Evolutionary conservation across 2,329 filamentous ascomycete species (phyloP).

Genomic region (Dothistroma pini): DNA sequence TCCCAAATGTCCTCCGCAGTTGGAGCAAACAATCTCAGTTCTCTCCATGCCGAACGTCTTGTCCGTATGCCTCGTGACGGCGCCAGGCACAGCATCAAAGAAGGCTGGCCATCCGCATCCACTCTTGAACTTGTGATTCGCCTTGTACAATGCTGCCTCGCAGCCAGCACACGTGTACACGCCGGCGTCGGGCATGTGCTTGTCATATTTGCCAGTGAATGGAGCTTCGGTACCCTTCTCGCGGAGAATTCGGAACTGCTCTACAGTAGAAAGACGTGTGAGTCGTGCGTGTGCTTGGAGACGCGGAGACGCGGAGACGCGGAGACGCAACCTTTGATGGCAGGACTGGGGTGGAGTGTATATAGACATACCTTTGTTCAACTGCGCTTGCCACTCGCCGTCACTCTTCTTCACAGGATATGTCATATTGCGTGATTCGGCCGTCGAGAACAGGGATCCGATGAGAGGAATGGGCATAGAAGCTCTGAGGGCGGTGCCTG

Average conservation of each 20-base stretch:
- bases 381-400: conserved; percentile 83
- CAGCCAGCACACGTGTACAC: conserved; percentile 88
- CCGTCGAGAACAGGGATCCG: conserved; percentile 67
- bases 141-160: conserved; percentile 83
- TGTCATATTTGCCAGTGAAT: conserved; percentile 78
- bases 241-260: conserved; percentile 92
- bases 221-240: conserved; percentile 87
- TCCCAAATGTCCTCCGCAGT: conserved; percentile 88
- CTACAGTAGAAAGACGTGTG: conserved; percentile 49
- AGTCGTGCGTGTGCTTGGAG: conserved; percentile 18
- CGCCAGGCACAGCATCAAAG: conserved; percentile 90
- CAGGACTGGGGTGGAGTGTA: conserved; percentile 2
- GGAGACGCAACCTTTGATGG: conserved; percentile 16
- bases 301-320: not conserved
- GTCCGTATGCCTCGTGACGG: conserved; percentile 79
- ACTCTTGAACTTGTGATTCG: conserved; percentile 90
- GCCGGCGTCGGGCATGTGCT: conserved; percentile 71
- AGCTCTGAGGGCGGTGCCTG: conserved; percentile 35
- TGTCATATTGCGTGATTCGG: conserved; percentile 57
- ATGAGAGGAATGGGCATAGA: conserved; percentile 80
- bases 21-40: conserved; percentile 90
- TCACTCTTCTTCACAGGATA: conserved; percentile 78
- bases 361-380: conserved; percentile 60
- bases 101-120: conserved; percentile 98
- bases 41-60: conserved; percentile 73